Conservation (phyloP, 768 basidiomycete genomes). For the Boletus eberwhitei region DNA sequence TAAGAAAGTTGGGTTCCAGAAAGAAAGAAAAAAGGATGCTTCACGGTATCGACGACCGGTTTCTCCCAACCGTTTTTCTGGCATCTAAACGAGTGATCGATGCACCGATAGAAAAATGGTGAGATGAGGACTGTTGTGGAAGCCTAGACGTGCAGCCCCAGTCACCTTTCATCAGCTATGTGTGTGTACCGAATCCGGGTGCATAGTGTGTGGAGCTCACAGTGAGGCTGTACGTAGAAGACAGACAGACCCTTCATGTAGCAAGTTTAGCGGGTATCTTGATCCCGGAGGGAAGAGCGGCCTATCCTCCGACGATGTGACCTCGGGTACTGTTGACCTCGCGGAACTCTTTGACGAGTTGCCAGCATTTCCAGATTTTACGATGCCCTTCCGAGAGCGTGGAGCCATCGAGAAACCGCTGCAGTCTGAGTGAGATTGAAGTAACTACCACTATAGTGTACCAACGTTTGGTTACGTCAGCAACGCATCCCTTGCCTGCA, state of each 20-base stretch:
- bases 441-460: neutral
- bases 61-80: slow-evolving; percentile 90
- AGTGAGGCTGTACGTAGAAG: neutral
- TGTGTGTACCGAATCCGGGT: neutral
- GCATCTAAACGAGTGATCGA: slow-evolving; percentile 46
- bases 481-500: neutral
- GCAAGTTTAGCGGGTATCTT: slow-evolving; percentile 76
- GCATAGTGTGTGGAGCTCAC: neutral
- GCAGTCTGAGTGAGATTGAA: neutral
- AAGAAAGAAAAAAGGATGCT: neutral
- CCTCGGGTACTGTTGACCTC: slow-evolving; percentile 13
- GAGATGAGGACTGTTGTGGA: neutral
- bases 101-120: neutral
- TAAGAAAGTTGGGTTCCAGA: slow-evolving; percentile 3
- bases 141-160: neutral
- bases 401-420: slow-evolving; percentile 47
- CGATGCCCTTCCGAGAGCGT: slow-evolving; percentile 57
- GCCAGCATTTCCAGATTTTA: slow-evolving; percentile 88
- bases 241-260: slow-evolving; percentile 65
- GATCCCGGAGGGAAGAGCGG: slow-evolving; percentile 80
- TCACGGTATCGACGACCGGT: slow-evolving; percentile 73
- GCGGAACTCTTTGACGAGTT: slow-evolving; percentile 63
- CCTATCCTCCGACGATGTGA: slow-evolving; percentile 37
- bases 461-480: slow-evolving; percentile 19
- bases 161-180: neutral